These are phyloP conservation scores for Fusarium caatingaense DNA, from an alignment of 2,329 filamentous ascomycete genomes.

Conservation along the genomic window DNA sequence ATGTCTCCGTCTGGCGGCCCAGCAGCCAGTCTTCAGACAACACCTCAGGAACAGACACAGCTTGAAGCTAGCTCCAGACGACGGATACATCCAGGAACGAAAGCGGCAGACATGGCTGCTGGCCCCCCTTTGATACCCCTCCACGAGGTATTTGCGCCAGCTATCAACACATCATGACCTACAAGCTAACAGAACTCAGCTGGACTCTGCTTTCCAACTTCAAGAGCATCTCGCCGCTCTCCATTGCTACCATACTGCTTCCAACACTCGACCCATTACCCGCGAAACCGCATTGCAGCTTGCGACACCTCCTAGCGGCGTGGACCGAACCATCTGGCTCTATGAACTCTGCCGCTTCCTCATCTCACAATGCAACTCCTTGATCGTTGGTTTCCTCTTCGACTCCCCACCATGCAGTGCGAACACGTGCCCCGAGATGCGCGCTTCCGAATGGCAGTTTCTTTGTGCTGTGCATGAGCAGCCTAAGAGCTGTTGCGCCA, in stretches of 20 bases:
- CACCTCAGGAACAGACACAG: slow-evolving; percentile 71
- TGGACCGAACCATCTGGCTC: slow-evolving; percentile 91
- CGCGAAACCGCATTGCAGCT: slow-evolving; percentile 80
- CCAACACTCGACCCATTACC: slow-evolving; percentile 76
- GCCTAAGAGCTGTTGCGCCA: slow-evolving; percentile 96
- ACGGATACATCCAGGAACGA: slow-evolving; percentile 92
- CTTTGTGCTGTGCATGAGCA: slow-evolving; percentile 97
- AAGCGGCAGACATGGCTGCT: slow-evolving; percentile 89
- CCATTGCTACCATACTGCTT: slow-evolving; percentile 81
- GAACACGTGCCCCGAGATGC: slow-evolving; percentile 95
- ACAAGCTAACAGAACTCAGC: slow-evolving; percentile 62
- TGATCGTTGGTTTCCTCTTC: slow-evolving; percentile 92
- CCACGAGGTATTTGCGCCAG: slow-evolving; percentile 71
- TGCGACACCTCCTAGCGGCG: slow-evolving; percentile 80
- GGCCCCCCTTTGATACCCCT: slow-evolving; percentile 90
- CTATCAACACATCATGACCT: not conserved
- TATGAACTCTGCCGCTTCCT: slow-evolving; percentile 98
- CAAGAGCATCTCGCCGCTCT: slow-evolving; percentile 97
- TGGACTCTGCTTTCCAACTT: slow-evolving; percentile 96
- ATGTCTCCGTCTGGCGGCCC: slow-evolving; percentile 75
- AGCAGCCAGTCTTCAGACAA: slow-evolving; percentile 65
- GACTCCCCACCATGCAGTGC: slow-evolving; percentile 90
- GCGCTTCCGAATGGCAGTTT: slow-evolving; percentile 98
- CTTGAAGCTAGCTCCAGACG: slow-evolving; percentile 81
- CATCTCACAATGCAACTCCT: slow-evolving; percentile 90